Conservation (phyloP, 169 alveolate genomes). For the Eimeria tenella region DNA sequence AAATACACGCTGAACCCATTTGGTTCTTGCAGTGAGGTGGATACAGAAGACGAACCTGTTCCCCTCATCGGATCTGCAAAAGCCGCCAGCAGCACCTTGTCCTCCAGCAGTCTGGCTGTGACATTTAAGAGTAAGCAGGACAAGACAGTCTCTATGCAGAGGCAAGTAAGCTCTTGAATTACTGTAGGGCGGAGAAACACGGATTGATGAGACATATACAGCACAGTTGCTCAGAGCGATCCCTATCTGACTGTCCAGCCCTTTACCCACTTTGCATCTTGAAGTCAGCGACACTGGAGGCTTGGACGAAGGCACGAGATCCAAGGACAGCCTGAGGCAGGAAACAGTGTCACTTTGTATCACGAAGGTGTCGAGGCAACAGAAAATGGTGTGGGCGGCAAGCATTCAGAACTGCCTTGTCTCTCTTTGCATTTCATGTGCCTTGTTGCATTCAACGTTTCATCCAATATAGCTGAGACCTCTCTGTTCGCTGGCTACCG, state of each 20-base stretch:
- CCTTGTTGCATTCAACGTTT: not conserved
- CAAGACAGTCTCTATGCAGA: too few species aligned
- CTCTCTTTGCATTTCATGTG: not conserved
- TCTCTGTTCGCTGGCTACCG: too few species aligned
- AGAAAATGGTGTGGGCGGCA: too few species aligned
- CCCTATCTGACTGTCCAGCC: too few species aligned
- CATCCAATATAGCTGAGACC: too few species aligned
- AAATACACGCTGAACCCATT: too few species aligned
- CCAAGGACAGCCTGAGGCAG: conserved; percentile 26
- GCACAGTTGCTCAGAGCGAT: not conserved
- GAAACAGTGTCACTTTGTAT: too few species aligned
- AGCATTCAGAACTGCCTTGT: too few species aligned
- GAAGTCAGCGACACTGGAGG: not conserved
- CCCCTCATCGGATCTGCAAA: not conserved
- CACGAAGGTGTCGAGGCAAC: too few species aligned
- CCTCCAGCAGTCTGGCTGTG: conserved; percentile 18
- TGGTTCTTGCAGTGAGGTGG: not conserved
- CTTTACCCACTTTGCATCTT: too few species aligned
- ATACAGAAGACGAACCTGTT: not conserved
- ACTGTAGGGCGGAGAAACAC: too few species aligned
- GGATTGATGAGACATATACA: not conserved
- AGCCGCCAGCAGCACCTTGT: not conserved
- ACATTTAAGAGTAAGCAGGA: not conserved
- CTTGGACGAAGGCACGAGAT: not conserved
- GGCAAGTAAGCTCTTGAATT: too few species aligned